phyloP scores from a whole-genome alignment of 768 basidiomycete species.

The Leccinum boreale region DNA sequence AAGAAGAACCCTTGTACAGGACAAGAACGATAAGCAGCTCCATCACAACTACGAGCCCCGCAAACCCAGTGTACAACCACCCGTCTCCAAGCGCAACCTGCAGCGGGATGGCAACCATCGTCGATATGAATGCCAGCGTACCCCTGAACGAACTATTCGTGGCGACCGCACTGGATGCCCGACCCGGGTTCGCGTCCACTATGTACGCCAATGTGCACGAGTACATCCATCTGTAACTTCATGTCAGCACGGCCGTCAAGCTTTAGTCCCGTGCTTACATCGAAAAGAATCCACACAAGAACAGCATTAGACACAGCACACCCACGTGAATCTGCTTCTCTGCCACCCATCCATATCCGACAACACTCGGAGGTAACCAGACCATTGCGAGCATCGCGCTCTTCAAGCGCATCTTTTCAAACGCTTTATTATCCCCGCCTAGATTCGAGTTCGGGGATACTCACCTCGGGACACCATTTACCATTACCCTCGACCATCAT shows the following conservation, averaged over 20 bases:
- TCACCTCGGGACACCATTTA: constrained; percentile 60
- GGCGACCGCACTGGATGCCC: constrained; percentile 73
- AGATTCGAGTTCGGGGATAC: constrained; percentile 4
- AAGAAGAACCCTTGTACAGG: constrained; percentile 52
- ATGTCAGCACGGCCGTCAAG: constrained; percentile 1
- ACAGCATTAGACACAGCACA: constrained; percentile 67
- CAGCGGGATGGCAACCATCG: constrained; percentile 72
- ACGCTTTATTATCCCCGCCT: not conserved
- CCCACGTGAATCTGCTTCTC: constrained; percentile 61
- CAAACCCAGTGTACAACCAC: constrained; percentile 70
- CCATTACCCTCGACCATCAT: constrained; percentile 46
- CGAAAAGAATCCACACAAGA: constrained; percentile 68
- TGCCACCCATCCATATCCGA: constrained; percentile 76
- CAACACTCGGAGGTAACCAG: constrained; percentile 51
- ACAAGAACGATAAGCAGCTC: constrained; percentile 60
- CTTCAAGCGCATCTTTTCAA: constrained; percentile 63
- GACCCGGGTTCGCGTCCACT: constrained; percentile 82
- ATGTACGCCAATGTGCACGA: constrained; percentile 76
- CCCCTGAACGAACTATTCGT: constrained; percentile 78
- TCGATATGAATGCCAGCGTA: constrained; percentile 59
- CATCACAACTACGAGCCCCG: constrained; percentile 48
- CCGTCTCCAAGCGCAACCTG: constrained; percentile 79
- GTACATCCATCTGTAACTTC: constrained; percentile 49
- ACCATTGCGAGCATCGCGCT: constrained; percentile 58
- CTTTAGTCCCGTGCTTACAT: constrained; percentile 46